A percentile compares a stretch with the other conserved stretches of the same genome.
phyloP scores from a whole-genome alignment of 768 basidiomycete genomes.

The Hypsizygus marmoreus region DNA sequence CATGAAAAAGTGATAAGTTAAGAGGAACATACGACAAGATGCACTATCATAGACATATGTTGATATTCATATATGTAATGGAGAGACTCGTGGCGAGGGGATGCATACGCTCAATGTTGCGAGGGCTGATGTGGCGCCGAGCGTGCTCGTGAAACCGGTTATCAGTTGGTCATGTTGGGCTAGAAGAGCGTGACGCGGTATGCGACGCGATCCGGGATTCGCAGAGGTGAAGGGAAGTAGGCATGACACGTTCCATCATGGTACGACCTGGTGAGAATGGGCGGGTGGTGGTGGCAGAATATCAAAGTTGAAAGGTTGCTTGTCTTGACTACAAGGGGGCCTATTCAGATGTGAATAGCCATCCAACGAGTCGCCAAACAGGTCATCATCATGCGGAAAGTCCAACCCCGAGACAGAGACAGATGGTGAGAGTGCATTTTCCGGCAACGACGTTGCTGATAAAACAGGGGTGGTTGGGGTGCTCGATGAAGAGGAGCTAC shows the following conservation, averaged over 20 bases:
- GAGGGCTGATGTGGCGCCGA: too few species aligned
- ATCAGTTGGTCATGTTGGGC: too few species aligned
- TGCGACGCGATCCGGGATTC: too few species aligned
- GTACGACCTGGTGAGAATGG: not conserved
- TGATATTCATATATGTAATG: too few species aligned
- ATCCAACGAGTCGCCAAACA: not conserved
- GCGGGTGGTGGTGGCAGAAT: not conserved
- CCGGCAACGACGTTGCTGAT: not conserved
- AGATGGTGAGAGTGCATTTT: not conserved
- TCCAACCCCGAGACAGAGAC: not conserved
- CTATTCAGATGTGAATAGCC: not conserved
- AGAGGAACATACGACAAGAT: constrained; percentile 14
- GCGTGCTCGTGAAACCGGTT: too few species aligned
- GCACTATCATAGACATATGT: constrained; percentile 23
- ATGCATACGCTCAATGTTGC: too few species aligned
- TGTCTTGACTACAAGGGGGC: not conserved
- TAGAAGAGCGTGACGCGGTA: too few species aligned
- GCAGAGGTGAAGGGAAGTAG: not conserved
- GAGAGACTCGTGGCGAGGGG: too few species aligned
- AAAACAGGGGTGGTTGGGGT: constrained; percentile 4
- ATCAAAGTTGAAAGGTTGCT: not conserved
- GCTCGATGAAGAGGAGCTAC: constrained; percentile 10
- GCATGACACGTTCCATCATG: not conserved
- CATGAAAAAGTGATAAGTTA: not conserved
- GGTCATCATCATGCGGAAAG: not conserved